A percentile compares a stretch with the other conserved stretches of the same genome.
These are phyloP conservation scores for Thalassiosira mediterranea DNA, from an alignment of 352 stramenopile genomes.

Conservation along the genomic window DNA sequence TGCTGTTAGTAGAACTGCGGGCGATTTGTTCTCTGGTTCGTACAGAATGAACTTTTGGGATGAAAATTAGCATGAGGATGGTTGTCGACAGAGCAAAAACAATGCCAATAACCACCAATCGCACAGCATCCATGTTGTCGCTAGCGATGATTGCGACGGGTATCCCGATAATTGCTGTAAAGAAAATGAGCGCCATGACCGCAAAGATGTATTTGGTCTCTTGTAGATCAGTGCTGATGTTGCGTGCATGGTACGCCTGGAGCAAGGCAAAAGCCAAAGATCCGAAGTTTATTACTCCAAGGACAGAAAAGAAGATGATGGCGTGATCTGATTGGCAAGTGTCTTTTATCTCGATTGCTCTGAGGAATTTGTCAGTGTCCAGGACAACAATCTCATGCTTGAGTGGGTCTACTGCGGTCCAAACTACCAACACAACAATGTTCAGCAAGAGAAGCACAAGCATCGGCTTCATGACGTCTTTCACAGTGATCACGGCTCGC, in stretches of 20 bases:
- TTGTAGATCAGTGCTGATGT: slow-evolving; percentile 9
- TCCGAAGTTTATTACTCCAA: slow-evolving; percentile 11
- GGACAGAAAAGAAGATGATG: slow-evolving; percentile 5
- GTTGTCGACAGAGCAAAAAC: slow-evolving; percentile 25
- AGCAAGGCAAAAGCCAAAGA: slow-evolving; percentile 5
- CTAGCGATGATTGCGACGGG: slow-evolving; percentile 7
- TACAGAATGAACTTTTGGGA: slow-evolving; percentile 41
- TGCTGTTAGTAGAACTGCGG: too few relatives aligned
- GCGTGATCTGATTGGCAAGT: slow-evolving; percentile 21
- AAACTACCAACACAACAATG: slow-evolving; percentile 53
- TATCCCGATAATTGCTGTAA: slow-evolving; percentile 14
- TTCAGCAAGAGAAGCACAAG: slow-evolving; percentile 42
- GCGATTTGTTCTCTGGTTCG: too few relatives aligned
- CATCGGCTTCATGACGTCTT: slow-evolving; percentile 47
- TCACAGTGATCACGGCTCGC: slow-evolving; percentile 47
- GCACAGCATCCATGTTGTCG: slow-evolving; percentile 6
- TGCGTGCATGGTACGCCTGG: slow-evolving; percentile 18
- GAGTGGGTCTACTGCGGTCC: slow-evolving; percentile 44
- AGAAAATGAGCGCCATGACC: slow-evolving; percentile 12
- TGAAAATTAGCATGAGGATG: slow-evolving; percentile 32
- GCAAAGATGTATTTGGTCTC: slow-evolving; percentile 21
- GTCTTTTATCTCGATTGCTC: slow-evolving; percentile 16
- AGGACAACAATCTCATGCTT: slow-evolving; percentile 11
- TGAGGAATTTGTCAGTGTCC: slow-evolving; percentile 4
- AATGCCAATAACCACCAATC: slow-evolving; percentile 16